Evolutionary conservation across 2,329 filamentous ascomycete species (phyloP).

Genomic region (Orbilia quercus): DNA sequence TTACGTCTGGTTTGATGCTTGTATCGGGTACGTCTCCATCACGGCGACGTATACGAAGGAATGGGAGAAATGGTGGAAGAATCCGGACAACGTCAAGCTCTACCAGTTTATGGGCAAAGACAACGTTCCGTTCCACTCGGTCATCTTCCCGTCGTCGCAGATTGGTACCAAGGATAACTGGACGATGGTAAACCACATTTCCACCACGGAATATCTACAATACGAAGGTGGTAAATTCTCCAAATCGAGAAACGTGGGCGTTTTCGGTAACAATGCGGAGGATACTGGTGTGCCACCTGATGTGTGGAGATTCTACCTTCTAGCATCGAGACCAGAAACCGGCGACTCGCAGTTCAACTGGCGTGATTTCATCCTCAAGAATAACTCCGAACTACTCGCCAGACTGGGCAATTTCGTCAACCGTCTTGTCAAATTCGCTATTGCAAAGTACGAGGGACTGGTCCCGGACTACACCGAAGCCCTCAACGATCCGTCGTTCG

Average conservation of each 20-base stretch:
- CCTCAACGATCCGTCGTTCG: slow-evolving; percentile 61
- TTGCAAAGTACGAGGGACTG: slow-evolving; percentile 77
- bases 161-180: slow-evolving; percentile 85
- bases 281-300: slow-evolving; percentile 85
- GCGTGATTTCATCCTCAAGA: slow-evolving; percentile 81
- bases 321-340: slow-evolving; percentile 85
- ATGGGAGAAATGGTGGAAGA: slow-evolving; percentile 95
- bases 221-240: slow-evolving; percentile 92
- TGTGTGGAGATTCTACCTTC: slow-evolving; percentile 93
- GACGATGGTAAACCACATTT: slow-evolving; percentile 89
- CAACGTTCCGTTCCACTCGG: slow-evolving; percentile 86
- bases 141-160: slow-evolving; percentile 90
- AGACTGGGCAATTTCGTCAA: slow-evolving; percentile 80
- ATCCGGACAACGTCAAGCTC: slow-evolving; percentile 85
- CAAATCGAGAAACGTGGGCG: slow-evolving; percentile 87
- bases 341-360: slow-evolving; percentile 91
- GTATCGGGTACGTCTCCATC: slow-evolving; percentile 94
- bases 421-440: slow-evolving; percentile 78
- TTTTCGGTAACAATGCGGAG: slow-evolving; percentile 89
- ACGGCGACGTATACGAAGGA: slow-evolving; percentile 88
- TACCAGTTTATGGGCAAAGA: slow-evolving; percentile 98
- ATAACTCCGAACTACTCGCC: slow-evolving; percentile 87
- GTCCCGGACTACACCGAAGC: slow-evolving; percentile 75
- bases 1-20: slow-evolving; percentile 93
- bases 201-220: slow-evolving; percentile 88